A percentile compares a stretch with the other conserved stretches of the same genome.
Evolutionary conservation across 1,284 basidiomycete genomes (phyloP).

Genomic region (Pseudozyma sp.): DNA sequence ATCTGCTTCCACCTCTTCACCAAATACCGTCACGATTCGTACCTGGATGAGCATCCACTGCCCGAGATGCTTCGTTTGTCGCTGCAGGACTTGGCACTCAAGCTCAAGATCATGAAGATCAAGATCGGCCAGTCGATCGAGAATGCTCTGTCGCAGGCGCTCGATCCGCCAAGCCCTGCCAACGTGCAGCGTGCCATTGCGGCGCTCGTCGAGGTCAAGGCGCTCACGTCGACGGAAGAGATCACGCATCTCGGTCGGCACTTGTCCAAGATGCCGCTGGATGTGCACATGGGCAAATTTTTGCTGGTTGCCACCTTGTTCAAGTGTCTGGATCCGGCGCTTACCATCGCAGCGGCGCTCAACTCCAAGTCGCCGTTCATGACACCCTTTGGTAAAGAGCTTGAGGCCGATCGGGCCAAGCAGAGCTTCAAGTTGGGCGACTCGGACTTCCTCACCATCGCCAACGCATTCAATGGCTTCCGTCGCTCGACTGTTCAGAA

Average conservation of each 20-base stretch:
- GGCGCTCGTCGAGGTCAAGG: constrained; percentile 89
- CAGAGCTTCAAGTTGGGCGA: constrained; percentile 83
- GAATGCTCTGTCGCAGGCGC: constrained; percentile 84
- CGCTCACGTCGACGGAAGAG: constrained; percentile 85
- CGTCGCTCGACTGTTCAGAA: constrained; percentile 79
- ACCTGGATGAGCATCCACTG: constrained; percentile 87
- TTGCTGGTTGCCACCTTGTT: constrained; percentile 86
- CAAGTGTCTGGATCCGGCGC: constrained; percentile 90
- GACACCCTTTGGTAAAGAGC: constrained; percentile 86
- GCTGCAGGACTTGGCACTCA: constrained; percentile 90
- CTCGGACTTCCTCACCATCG: constrained; percentile 95
- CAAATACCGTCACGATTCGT: constrained; percentile 82
- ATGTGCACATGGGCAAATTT: constrained; percentile 96
- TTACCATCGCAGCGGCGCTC: constrained; percentile 90
- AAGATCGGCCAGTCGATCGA: constrained; percentile 85
- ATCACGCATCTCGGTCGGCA: constrained; percentile 95
- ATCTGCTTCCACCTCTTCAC: constrained; percentile 97
- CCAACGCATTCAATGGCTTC: constrained; percentile 91
- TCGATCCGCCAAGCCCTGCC: constrained; percentile 87
- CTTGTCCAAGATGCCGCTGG: constrained; percentile 90
- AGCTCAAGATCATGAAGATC: constrained; percentile 96
- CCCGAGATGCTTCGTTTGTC: constrained; percentile 97
- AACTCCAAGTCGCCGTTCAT: constrained; percentile 92
- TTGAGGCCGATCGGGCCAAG: constrained; percentile 88
- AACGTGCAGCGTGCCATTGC: constrained; percentile 94